A percentile compares a stretch with the other conserved stretches of the same genome.
phyloP scores from a whole-genome alignment of 169 alveolate genomes.

The Blepharisma undulans region DNA sequence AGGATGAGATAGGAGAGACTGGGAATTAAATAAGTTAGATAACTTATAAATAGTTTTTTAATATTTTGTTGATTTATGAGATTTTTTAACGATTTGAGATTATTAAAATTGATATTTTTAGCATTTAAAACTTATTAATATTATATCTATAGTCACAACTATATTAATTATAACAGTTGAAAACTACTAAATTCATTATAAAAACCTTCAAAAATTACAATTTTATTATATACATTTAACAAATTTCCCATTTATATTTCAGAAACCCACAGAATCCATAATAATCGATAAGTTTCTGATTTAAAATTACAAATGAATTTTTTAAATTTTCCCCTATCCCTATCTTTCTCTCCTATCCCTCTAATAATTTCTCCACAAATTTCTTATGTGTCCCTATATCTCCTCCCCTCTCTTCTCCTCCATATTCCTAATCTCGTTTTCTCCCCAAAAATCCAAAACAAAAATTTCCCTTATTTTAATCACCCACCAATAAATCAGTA shows the following conservation, averaged over 20 bases:
- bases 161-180: not conserved
- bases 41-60: not conserved
- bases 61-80: not conserved
- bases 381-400: not conserved
- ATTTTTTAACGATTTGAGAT: not conserved
- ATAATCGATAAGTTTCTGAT: not conserved
- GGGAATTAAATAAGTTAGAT: not conserved
- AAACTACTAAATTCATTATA: no score
- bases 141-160: no score
- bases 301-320: no score
- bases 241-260: not conserved
- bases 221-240: no score
- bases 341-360: not conserved
- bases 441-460: not conserved
- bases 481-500: not conserved
- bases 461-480: not conserved
- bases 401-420: not conserved
- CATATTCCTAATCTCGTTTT: not conserved
- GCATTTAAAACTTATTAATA: not conserved
- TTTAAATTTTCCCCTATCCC: not conserved
- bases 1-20: not conserved
- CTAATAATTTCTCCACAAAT: not conserved
- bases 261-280: not conserved
- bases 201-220: not conserved
- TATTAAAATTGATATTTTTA: no score